Base-by-base conservation (phyloP, 176 grass and related monocot genomes). In the Avena eriantha region DNA sequence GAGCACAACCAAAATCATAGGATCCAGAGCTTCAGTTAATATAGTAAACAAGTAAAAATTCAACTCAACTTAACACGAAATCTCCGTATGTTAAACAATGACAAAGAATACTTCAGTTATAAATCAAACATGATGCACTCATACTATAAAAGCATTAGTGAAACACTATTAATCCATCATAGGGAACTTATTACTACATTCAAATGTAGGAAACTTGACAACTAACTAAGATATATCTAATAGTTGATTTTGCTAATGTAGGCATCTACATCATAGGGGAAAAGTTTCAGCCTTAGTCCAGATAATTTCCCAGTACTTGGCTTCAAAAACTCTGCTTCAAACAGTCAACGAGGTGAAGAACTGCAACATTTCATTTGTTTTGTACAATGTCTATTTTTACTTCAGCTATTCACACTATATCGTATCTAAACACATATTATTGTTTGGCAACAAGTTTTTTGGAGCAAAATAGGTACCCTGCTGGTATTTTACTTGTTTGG, bases 241-340 rank as follows among this genome's bases (percentile, higher is more conserved):
- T 74, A 29, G 0, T 80, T 70, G 11, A 60, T 45, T 49, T 47
- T 88, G 3, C 11, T 39, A 41, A 29, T 29, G 1, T 78, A 94
- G 94, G 88, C 76, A 7, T 4, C 54, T 19, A 21, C 90, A 83
- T 82, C 84, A 49, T 80, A 82, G 19, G 63, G 69, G 81, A 88
- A 85, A 34, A 84, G 89, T 29, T 98, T 95, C 78, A 90, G 82
- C 80, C 85, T 90, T 51, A 92, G 82, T 66, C 69, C 89, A 33
- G 83, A 90, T 69, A 89, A 95, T 83, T 97, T 97, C 73, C 91
- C 91, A 87, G 78, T 88, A 85, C 91, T 97, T 80, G 95, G 86
- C 54, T 75, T 93, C 69, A 95, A 2, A 50, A 75, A 75, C 14
- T 75, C 72, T 16, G 45, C 6, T 13, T 75, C 72, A 75, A 75